Evolutionary conservation across 805 yeast species (phyloP), one percentile per base, ranked within the genome.

Genomic region (Cyberlindnera mississippiensis): DNA sequence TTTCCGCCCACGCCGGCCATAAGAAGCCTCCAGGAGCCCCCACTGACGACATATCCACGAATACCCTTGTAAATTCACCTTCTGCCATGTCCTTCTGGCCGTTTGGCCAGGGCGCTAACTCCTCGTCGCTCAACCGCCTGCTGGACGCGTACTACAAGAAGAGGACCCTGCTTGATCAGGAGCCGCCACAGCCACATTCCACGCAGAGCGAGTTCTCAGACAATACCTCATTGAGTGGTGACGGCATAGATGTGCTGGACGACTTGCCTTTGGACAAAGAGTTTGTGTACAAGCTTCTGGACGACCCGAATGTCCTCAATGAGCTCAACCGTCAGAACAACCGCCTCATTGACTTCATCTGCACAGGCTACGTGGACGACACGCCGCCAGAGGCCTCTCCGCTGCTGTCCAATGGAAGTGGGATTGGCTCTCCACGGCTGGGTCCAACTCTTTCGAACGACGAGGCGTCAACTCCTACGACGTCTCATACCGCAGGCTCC

Each of bases 281-380:
- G 15, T 72, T 67, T 45, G 66, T 71, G 12, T 63, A 64, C 46
- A 48, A 54, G 33, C 48, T 67, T 2, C 42, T 70, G 27, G 65
- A 63, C 35, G 72, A 69, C 46, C 55, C 64, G 1, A 64, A 62
- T 37, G 50, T 71, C n/a, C 49, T 69, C 35, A 63, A 49, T 39
- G 66, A 63, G 39, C 49, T 71, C 35, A 56, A 63, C 28, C 58
- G 59, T 17, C 68, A 67, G 50, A 68, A 69, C 46, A 64, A 63
- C 41, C 71, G 69, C 46, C 56, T 73, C 39, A 48, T 79, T 13
- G 84, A 79, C 52, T 66, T 78, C 42, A 61, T 79, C 24, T 71
- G 80, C 45, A 61, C 68, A 42, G 74, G 74, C 1, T 69, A 66
- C 48, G 62, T 66, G 19, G 46, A 50, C 19, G 54, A 51, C 3